Conservation (phyloP, 192 early-diverging fungal genomes). For the Backusella tarrabulga region DNA sequence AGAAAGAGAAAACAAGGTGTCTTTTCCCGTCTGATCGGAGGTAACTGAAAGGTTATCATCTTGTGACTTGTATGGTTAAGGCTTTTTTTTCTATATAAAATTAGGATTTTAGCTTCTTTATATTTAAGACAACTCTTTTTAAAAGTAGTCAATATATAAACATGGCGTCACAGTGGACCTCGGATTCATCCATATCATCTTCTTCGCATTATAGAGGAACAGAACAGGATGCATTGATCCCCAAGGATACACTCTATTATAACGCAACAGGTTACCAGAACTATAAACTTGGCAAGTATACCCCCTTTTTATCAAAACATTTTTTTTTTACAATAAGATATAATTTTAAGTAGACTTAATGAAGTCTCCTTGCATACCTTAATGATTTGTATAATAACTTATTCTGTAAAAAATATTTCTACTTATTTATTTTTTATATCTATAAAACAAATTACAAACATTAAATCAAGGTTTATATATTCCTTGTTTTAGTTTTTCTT, state of each 20-base stretch:
- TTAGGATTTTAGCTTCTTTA: background rate
- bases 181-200: background rate
- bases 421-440: background rate
- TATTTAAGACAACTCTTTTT: too few species aligned
- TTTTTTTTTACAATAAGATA: background rate
- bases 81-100: background rate
- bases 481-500: background rate
- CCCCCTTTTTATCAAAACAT: background rate
- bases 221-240: conserved; percentile 8
- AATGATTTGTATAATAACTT: background rate
- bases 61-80: background rate
- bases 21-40: background rate
- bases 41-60: background rate
- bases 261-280: background rate
- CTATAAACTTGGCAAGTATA: background rate
- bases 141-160: too few species aligned
- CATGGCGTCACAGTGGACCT: background rate
- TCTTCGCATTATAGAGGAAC: background rate
- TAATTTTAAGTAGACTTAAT: background rate
- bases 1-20: background rate
- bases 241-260: background rate
- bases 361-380: background rate
- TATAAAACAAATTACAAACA: background rate
- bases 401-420: background rate
- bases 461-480: background rate